Evolutionary conservation across 2,329 filamentous ascomycete genomes (phyloP).

Genomic region (Aspergillus bombycis): DNA sequence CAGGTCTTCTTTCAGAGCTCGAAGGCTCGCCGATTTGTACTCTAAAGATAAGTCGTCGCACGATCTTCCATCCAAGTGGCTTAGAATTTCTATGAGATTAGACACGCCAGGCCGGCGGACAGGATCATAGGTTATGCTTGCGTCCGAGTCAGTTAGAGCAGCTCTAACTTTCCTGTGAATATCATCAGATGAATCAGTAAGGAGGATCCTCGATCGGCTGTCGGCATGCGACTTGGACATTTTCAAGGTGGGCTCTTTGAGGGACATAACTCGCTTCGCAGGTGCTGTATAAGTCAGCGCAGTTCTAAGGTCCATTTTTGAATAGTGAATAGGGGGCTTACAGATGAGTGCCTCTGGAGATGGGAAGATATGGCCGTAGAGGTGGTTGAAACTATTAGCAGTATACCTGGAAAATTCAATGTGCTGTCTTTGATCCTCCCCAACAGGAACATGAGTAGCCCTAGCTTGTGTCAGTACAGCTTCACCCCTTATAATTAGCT

Average conservation of each 20-base stretch:
- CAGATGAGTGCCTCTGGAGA: slow-evolving; percentile 73
- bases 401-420: slow-evolving; percentile 89
- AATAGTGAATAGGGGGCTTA: slow-evolving; percentile 39
- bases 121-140: slow-evolving; percentile 73
- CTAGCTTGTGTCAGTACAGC: slow-evolving; percentile 45
- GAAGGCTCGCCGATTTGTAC: slow-evolving; percentile 52
- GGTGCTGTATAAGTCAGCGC: slow-evolving; percentile 57
- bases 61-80: slow-evolving; percentile 60
- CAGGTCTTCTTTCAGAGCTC: slow-evolving; percentile 66
- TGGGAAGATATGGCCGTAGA: slow-evolving; percentile 66
- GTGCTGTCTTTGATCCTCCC: slow-evolving; percentile 93
- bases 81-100: slow-evolving; percentile 82
- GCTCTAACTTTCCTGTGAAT: slow-evolving; percentile 71
- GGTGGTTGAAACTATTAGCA: slow-evolving; percentile 82
- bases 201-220: slow-evolving; percentile 74
- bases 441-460: slow-evolving; percentile 92
- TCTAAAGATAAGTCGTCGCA: slow-evolving; percentile 53
- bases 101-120: slow-evolving; percentile 74
- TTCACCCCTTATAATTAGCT: background rate
- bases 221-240: slow-evolving; percentile 91
- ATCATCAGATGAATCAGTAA: slow-evolving; percentile 69
- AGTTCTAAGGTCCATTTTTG: background rate
- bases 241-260: slow-evolving; percentile 75
- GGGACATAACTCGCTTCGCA: slow-evolving; percentile 85
- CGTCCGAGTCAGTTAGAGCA: slow-evolving; percentile 75